Evolutionary conservation across 2,329 filamentous ascomycete genomes (phyloP).

Genomic region (Stemphylium beticola): DNA sequence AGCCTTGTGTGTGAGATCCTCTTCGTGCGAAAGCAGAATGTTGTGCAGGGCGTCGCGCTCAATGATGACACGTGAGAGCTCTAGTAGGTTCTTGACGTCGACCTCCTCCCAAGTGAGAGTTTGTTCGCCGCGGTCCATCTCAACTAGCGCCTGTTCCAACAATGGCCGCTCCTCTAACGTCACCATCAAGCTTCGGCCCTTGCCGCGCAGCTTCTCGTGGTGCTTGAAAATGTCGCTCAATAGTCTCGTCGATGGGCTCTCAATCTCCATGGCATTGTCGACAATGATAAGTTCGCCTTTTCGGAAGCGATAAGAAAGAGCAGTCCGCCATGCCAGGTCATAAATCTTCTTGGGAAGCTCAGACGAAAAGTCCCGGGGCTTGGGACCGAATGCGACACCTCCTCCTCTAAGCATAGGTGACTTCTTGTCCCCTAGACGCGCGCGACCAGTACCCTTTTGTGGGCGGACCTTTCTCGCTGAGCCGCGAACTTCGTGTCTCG

Average conservation of each 20-base stretch:
- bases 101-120: constrained; percentile 77
- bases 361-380: constrained; percentile 88
- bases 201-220: constrained; percentile 61
- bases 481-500: constrained; percentile 78
- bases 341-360: constrained; percentile 87
- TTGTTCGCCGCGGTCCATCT: constrained; percentile 71
- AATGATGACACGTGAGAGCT: constrained; percentile 83
- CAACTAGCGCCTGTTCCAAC: constrained; percentile 70
- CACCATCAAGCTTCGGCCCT: constrained; percentile 39
- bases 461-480: constrained; percentile 80
- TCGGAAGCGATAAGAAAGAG: constrained; percentile 87
- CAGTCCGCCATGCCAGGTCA: constrained; percentile 93
- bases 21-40: constrained; percentile 61
- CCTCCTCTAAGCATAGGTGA: constrained; percentile 83
- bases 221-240: constrained; percentile 71
- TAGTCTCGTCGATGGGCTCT: constrained; percentile 67
- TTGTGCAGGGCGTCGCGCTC: constrained; percentile 80
- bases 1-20: constrained; percentile 35
- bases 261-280: constrained; percentile 76
- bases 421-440: constrained; percentile 81
- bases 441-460: constrained; percentile 85
- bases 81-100: constrained; percentile 92
- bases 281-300: constrained; percentile 87
- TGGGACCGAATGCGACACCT: constrained; percentile 87
- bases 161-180: constrained; percentile 48